Conservation (phyloP, 2,329 filamentous ascomycete species). For the Sarocladium strictum region DNA sequence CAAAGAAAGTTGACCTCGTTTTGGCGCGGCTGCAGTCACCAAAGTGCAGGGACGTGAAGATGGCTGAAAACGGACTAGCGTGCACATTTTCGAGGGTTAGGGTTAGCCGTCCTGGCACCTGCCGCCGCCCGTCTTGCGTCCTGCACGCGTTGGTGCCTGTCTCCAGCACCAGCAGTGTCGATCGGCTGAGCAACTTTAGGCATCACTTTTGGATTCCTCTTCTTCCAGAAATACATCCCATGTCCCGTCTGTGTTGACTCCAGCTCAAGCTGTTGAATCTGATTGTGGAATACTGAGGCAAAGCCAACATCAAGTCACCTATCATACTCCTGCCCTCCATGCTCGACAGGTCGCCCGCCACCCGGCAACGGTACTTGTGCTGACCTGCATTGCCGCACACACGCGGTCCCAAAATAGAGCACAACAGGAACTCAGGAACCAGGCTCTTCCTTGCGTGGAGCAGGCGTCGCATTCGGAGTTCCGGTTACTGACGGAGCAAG, state of each 20-base stretch:
- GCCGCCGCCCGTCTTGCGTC: too few species aligned
- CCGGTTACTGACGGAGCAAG: neutral
- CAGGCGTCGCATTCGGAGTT: neutral
- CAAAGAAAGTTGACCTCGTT: neutral
- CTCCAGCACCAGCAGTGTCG: too few species aligned
- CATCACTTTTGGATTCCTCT: too few species aligned
- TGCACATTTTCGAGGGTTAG: neutral
- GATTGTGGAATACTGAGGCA: too few species aligned
- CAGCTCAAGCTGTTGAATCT: too few species aligned
- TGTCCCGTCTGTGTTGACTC: neutral
- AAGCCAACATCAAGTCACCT: too few species aligned
- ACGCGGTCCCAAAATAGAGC: slow-evolving; percentile 4
- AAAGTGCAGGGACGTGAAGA: neutral
- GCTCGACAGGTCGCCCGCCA: neutral
- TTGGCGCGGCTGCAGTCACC: neutral
- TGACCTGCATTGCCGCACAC: slow-evolving; percentile 3
- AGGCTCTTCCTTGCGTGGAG: neutral
- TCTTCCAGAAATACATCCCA: too few species aligned
- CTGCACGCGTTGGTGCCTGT: too few species aligned
- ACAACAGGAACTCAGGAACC: neutral
- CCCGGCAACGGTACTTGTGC: neutral
- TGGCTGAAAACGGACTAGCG: neutral
- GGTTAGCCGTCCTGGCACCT: too few species aligned
- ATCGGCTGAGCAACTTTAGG: too few species aligned
- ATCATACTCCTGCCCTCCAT: too few species aligned